phyloP scores from a whole-genome alignment of 2,329 filamentous ascomycete genomes.

The Fusarium longipes region DNA sequence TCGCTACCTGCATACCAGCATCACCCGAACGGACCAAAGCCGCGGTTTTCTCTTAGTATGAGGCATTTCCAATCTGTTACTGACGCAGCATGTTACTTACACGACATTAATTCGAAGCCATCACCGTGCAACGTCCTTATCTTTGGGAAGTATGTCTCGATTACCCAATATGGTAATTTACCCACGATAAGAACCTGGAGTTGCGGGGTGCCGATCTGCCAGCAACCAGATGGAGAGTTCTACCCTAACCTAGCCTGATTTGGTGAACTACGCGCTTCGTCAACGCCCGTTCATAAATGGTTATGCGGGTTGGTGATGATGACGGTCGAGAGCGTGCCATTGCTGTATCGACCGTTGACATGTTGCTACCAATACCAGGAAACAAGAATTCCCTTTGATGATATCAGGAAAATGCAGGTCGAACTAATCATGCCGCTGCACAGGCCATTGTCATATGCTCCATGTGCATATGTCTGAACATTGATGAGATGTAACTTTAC shows the following conservation, averaged over 20 bases:
- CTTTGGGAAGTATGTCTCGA: not conserved
- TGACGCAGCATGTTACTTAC: not conserved
- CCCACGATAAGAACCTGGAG: slow-evolving; percentile 35
- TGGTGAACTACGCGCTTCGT: slow-evolving; percentile 35
- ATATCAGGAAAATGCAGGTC: no score
- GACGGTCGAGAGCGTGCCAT: not conserved
- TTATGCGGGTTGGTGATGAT: not conserved
- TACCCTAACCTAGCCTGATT: slow-evolving; percentile 29
- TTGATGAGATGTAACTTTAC: not conserved
- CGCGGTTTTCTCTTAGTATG: not conserved
- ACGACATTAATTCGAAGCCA: not conserved
- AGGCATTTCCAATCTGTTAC: slow-evolving; percentile 1
- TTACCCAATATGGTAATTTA: slow-evolving; percentile 42
- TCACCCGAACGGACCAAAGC: not conserved
- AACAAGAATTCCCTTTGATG: fast-evolving
- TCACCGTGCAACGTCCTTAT: slow-evolving; percentile 8
- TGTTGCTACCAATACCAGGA: not conserved
- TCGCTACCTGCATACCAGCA: not conserved
- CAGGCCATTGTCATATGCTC: not conserved
- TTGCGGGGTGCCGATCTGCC: slow-evolving; percentile 19
- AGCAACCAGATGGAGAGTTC: not conserved
- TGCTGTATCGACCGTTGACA: not conserved
- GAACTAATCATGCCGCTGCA: no score
- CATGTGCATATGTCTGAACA: no score
- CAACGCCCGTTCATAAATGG: not conserved